Conservation (phyloP, 2,329 filamentous ascomycete species). For the Phialocephala subalpina region DNA sequence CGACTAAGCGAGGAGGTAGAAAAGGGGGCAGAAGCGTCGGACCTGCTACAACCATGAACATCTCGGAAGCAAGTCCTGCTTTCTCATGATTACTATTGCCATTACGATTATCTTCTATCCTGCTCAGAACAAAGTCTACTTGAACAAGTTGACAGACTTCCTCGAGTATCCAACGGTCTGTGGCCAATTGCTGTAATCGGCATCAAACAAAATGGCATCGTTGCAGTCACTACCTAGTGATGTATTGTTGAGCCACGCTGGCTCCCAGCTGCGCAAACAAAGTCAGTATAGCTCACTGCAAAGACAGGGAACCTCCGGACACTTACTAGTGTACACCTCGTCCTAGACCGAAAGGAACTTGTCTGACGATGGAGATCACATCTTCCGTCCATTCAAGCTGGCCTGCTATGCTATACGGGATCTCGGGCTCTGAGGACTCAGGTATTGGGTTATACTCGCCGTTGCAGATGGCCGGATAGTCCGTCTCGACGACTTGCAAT, state of each 20-base stretch:
- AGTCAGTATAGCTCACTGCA: not conserved
- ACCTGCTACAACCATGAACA: not conserved
- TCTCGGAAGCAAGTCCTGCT: not conserved
- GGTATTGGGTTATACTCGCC: constrained; percentile 53
- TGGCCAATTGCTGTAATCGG: constrained; percentile 41
- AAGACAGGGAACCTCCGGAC: constrained; percentile 49
- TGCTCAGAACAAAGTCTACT: not conserved
- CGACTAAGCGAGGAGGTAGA: constrained; percentile 3
- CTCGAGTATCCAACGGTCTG: constrained; percentile 42
- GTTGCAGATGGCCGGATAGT: constrained; percentile 74
- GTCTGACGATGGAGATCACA: constrained; percentile 63
- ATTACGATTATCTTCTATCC: not conserved
- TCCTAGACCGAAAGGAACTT: constrained; percentile 62
- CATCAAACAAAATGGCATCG: constrained; percentile 67
- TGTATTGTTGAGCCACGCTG: constrained; percentile 45
- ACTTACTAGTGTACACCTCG: constrained; percentile 74
- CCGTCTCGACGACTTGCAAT: constrained; percentile 71
- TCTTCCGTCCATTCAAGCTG: constrained; percentile 67
- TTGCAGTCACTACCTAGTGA: constrained; percentile 69
- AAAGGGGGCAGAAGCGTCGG: not conserved
- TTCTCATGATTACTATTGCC: not conserved
- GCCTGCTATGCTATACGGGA: constrained; percentile 68
- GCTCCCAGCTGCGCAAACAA: constrained; percentile 55
- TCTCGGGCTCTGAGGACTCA: constrained; percentile 48
- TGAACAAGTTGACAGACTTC: constrained; percentile 41